phyloP scores from a whole-genome alignment of 768 basidiomycete genomes.

The Lactifluus pinguis region DNA sequence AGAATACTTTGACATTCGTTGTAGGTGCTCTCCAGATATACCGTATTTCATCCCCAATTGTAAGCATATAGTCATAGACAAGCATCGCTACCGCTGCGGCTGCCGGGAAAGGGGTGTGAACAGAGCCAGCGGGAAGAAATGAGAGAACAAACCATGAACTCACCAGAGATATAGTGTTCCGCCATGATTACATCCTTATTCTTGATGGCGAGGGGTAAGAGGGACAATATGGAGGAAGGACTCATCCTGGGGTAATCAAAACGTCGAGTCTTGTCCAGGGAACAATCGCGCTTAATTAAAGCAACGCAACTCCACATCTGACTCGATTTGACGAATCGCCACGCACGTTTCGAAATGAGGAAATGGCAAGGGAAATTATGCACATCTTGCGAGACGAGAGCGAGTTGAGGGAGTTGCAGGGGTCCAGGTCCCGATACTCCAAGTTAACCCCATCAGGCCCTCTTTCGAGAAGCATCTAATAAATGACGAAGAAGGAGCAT shows the following conservation, averaged over 20 bases:
- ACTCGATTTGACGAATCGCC: neutral
- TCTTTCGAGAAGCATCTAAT: neutral
- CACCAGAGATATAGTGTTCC: constrained; percentile 11
- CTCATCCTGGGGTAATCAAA: neutral
- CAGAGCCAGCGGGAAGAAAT: neutral
- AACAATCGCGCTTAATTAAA: neutral
- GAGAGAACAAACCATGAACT: neutral
- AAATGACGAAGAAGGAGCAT: neutral
- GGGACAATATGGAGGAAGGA: neutral
- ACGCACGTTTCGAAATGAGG: neutral
- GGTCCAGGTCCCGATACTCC: constrained; percentile 6
- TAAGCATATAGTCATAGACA: constrained; percentile 35
- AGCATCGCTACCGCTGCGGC: constrained; percentile 29
- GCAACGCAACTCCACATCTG: neutral
- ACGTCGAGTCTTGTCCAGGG: neutral
- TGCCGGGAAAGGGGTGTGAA: constrained; percentile 8
- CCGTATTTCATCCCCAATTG: constrained; percentile 33
- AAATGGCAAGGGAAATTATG: neutral
- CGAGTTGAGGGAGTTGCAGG: neutral
- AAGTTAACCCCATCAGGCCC: neutral
- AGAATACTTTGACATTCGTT: constrained; percentile 32
- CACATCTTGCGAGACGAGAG: neutral
- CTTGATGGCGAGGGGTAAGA: neutral
- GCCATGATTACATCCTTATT: neutral
- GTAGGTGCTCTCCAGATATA: constrained; percentile 34